These are phyloP conservation scores for Stereocaulon alpinum DNA, from an alignment of 495 filamentous ascomycete genomes.

Conservation along the genomic window DNA sequence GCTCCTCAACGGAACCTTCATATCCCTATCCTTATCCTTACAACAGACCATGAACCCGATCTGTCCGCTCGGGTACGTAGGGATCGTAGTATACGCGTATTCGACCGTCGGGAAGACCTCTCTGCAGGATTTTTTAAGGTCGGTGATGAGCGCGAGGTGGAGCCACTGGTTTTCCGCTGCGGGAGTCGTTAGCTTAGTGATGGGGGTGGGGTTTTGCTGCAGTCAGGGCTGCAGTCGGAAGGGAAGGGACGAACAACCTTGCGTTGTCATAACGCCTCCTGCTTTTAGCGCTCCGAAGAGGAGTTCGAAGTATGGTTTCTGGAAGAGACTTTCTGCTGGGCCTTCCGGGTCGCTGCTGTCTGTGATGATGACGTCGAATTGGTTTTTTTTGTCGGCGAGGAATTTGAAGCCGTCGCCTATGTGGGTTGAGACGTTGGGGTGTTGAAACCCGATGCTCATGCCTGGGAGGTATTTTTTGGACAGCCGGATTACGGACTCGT, in stretches of 20 bases:
- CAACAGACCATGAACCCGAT: conserved; percentile 99
- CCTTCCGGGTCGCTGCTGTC: conserved; percentile 97
- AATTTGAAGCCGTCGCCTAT: conserved; percentile 98
- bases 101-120: conserved; percentile 96
- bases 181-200: conserved; percentile 28
- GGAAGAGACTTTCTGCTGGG: conserved; percentile 88
- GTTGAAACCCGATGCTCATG: conserved; percentile 86
- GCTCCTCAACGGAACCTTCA: conserved; percentile 68
- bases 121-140: conserved; percentile 90
- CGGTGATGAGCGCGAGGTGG: conserved; percentile 78
- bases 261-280: conserved; percentile 97
- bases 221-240: conserved; percentile 4
- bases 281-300: conserved; percentile 78
- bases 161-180: conserved; percentile 96
- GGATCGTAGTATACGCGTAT: conserved; percentile 99
- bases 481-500: conserved; percentile 97
- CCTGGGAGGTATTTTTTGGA: conserved; percentile 96
- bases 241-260: conserved; percentile 86
- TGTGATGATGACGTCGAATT: conserved; percentile 99
- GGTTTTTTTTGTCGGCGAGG: conserved; percentile 80
- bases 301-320: conserved; percentile 97
- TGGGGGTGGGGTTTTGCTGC: conserved; percentile 12
- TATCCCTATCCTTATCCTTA: conserved; percentile 79
- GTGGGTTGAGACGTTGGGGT: conserved; percentile 84
- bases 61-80: conserved; percentile 97